Base-by-base conservation (phyloP, 192 early-diverging fungal genomes). In the Polychytrium aggregatum region DNA sequence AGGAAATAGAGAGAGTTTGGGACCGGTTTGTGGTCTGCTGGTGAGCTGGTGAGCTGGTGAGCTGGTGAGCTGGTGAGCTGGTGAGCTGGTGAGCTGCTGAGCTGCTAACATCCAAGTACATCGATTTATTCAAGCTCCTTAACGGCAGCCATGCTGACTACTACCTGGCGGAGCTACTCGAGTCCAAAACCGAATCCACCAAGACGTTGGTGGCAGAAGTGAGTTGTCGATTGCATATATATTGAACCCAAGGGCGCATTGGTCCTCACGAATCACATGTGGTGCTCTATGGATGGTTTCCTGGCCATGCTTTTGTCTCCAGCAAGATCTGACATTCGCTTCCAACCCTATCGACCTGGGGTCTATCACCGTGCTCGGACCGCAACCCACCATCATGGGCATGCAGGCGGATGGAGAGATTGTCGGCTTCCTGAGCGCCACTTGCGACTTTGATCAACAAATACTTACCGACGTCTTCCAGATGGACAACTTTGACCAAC, bases 401-500 rank as follows among this genome's bases (percentile, higher is more conserved):
- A 30, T 18, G 7, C 29, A 68, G 57, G 44, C 65, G 17, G 63
- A 65, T 31, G 63, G 55, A 6, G 44, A 60, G 18, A 63, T 77
- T 8, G 61, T 71, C 11, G 74, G 71, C 2, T 74, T 77, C 56
- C 74, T 77, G 62, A 63, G 46, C 46, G 39, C 75, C n/a, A 57
- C 55, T 18, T 39, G 56, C 7, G 62, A 62, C 14, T 52, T 74
- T n/a, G 60, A 74, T 46, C 59, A 69, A 50, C 50, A 41, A 1
- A 25, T 53, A 3, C 31, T 77, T 1, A 25, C 45, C 20, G 44
- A 65, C 9, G 62, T 48, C 6, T 77, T 68, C 46, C 52, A 74
- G 8, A 28, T 76, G 31, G 68, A 70, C 18, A 38, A 52, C 11
- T 76, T 66, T 52, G 70, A 76, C 26, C 45, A 57, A 48, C 41